Evolutionary conservation across 352 stramenopile species (phyloP), one percentile per base, ranked within the genome.

Genomic region (Globisporangium cederbergense): DNA sequence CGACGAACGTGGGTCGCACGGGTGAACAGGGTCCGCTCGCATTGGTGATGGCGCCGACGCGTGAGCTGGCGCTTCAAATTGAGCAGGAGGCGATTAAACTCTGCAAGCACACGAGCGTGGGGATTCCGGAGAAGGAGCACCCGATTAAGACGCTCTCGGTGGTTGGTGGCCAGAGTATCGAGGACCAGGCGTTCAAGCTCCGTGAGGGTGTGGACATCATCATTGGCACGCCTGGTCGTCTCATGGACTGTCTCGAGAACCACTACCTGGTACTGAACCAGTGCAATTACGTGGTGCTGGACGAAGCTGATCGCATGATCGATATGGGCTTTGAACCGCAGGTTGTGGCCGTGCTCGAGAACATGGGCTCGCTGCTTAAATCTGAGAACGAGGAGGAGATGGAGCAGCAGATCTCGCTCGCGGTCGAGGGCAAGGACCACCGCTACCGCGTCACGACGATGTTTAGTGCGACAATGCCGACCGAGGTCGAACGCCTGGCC

Each of bases 381-480:
- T 97, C 89, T 1, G 97, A 99, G 69, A 94, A 99, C 67, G 97
- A 99, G 67, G 86, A 96, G 47, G 86, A 99, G 67, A 96, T 98
- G 65, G 97, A 99, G 75, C 72, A 97, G 74, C 96, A 99, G 77
- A 84, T 96, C 4, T 86, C 70, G 13, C 56, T 93, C 11, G 82
- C 72, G 3, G 78, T 77, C 10, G 60, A 71, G 10, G 77, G 66
- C 13, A 76, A 91, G 20, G 81, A 89, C 43, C 81, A 91, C 59
- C 81, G 83, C n/a, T 81, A 91, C 62, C 85, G 86, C 52, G 86
- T 95, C 22, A 97, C 90, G 50, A 93, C 92, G 22, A 99, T 99
- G 97, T 99, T 99, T 78, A 98, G 91, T 76, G 98, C 98, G 38
- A 99, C 98, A 0, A 99, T 99, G 97, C 95, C 97, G 14, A 71